Percentiles rank a stretch among this genome's conserved stretches.
Evolutionary conservation across 768 basidiomycete species (phyloP).

Genomic region (Termitomyces sp.): DNA sequence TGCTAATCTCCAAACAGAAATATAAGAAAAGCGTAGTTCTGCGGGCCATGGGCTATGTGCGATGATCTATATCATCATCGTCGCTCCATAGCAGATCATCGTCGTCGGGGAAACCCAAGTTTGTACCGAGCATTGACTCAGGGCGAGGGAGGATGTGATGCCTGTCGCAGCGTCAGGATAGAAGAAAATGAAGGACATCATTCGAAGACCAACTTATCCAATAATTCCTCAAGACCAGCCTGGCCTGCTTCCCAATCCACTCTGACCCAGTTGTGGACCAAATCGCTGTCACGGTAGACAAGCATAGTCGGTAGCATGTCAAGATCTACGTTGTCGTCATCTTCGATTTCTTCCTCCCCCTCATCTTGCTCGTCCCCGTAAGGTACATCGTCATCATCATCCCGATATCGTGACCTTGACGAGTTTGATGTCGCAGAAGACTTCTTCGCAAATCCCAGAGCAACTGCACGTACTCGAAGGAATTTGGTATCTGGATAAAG

Average conservation of each 20-base stretch:
- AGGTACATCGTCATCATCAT: constrained; percentile 21
- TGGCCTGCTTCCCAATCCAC: constrained; percentile 82
- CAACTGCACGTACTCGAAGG: constrained; percentile 72
- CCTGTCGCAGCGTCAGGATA: constrained; percentile 19
- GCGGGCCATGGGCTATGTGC: neutral
- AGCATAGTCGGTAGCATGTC: constrained; percentile 80
- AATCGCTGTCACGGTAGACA: constrained; percentile 74
- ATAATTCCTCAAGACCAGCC: constrained; percentile 65
- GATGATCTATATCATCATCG: constrained; percentile 32
- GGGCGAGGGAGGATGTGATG: constrained; percentile 36
- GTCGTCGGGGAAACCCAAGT: constrained; percentile 47
- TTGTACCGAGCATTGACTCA: constrained; percentile 28
- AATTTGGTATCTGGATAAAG: constrained; percentile 72
- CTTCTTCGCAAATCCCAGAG: constrained; percentile 62
- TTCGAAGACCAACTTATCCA: constrained; percentile 48
- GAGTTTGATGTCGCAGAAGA: constrained; percentile 14
- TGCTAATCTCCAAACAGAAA: neutral
- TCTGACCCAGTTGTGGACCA: constrained; percentile 87
- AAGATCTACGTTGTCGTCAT: constrained; percentile 66
- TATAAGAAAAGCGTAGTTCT: neutral
- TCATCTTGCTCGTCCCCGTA: constrained; percentile 35
- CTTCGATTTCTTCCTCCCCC: constrained; percentile 40
- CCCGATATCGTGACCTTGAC: constrained; percentile 27
- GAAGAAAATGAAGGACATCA: neutral
- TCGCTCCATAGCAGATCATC: constrained; percentile 54